Evolutionary conservation across 352 stramenopile genomes (phyloP).

Genomic region (Phytophthora aleatoria): DNA sequence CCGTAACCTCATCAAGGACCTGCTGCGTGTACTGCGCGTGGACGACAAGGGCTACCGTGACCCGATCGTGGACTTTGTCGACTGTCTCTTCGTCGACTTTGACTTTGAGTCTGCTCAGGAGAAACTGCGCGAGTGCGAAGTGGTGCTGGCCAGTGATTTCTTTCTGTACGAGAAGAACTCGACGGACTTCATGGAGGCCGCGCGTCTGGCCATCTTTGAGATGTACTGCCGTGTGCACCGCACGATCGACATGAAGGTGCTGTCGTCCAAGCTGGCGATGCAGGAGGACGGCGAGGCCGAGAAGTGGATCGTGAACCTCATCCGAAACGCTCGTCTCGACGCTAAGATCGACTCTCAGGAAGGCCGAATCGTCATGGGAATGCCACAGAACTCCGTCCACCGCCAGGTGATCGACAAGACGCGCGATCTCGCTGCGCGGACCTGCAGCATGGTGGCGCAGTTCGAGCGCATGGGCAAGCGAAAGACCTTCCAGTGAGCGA

Average conservation of each 20-base stretch:
- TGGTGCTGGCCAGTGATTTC: constrained; percentile 96
- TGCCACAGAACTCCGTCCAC: constrained; percentile 93
- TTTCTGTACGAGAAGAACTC: constrained; percentile 97
- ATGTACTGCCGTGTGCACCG: constrained; percentile 99
- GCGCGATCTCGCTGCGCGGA: constrained; percentile 94
- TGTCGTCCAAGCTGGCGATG: constrained; percentile 97
- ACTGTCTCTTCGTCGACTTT: constrained; percentile 98
- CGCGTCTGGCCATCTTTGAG: constrained; percentile 98
- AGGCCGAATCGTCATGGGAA: constrained; percentile 97
- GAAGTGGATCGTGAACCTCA: constrained; percentile 99
- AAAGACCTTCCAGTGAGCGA: constrained; percentile 68
- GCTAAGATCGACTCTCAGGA: constrained; percentile 98
- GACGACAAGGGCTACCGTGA: constrained; percentile 86
- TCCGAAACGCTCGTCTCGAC: constrained; percentile 96
- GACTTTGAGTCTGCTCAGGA: constrained; percentile 98
- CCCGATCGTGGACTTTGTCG: constrained; percentile 95
- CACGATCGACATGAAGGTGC: constrained; percentile 98
- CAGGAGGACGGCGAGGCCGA: constrained; percentile 95
- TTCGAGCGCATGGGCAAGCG: constrained; percentile 87
- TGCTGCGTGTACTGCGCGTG: constrained; percentile 95
- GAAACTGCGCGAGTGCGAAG: constrained; percentile 93
- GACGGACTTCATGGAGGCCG: constrained; percentile 98
- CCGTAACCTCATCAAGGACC: constrained; percentile 93
- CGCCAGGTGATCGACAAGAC: constrained; percentile 98
- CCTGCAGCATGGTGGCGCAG: constrained; percentile 87